Percentiles rank a stretch among this genome's conserved stretches.
Conservation (phyloP, 495 filamentous ascomycete species). For the Talaromyces borbonicus region DNA sequence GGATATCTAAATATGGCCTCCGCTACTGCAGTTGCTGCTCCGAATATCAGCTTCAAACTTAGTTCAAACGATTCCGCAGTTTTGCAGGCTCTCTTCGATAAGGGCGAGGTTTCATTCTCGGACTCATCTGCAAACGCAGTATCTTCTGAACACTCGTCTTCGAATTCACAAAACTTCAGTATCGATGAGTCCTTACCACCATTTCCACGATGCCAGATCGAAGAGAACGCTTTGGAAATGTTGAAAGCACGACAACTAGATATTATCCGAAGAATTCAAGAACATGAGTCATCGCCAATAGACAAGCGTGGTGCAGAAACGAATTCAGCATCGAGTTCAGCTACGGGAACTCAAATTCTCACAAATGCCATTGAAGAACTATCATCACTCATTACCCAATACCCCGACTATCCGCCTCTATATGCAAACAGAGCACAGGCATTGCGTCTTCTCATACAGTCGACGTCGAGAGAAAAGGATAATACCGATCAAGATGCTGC, state of each 20-base stretch:
- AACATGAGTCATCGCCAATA: background rate
- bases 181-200: constrained; percentile 31
- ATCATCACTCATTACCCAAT: constrained; percentile 40
- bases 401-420: constrained; percentile 63
- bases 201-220: constrained; percentile 18
- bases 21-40: constrained; percentile 28
- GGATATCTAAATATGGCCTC: too few relatives aligned
- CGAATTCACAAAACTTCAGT: constrained; percentile 50
- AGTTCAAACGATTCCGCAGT: constrained; percentile 61
- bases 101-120: constrained; percentile 50
- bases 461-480: constrained; percentile 1
- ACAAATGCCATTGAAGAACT: constrained; percentile 32
- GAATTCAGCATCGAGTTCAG: background rate
- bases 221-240: background rate
- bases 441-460: constrained; percentile 39
- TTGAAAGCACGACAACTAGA: background rate
- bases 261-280: background rate
- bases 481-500: constrained; percentile 9
- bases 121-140: background rate
- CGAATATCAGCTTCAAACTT: constrained; percentile 35
- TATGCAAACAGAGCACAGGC: constrained; percentile 72
- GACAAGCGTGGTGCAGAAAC: background rate
- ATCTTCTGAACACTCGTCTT: too few relatives aligned
- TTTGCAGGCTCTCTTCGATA: constrained; percentile 67
- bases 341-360: constrained; percentile 6